phyloP scores from a whole-genome alignment of 2,329 filamentous ascomycete species.

The Ophidiomyces ophidiicola region DNA sequence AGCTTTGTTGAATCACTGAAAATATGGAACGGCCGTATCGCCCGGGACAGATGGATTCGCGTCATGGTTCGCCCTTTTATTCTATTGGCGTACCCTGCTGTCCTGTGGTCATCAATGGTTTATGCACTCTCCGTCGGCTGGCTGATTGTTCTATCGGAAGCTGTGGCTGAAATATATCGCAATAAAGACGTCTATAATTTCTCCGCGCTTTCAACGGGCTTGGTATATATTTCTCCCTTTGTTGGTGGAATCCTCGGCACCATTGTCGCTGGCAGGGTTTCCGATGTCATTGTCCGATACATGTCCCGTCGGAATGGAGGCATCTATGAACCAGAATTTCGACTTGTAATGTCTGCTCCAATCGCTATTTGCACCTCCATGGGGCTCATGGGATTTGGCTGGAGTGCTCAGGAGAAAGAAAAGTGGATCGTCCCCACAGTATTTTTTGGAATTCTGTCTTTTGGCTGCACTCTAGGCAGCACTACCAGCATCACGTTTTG shows the following conservation, averaged over 20 bases:
- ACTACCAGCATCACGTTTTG: constrained; percentile 91
- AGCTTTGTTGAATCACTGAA: constrained; percentile 63
- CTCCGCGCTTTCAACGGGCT: constrained; percentile 62
- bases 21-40: constrained; percentile 66
- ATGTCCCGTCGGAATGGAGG: constrained; percentile 83
- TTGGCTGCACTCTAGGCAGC: constrained; percentile 79
- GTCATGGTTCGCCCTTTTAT: constrained; percentile 71
- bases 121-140: constrained; percentile 85
- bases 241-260: constrained; percentile 82
- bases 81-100: constrained; percentile 72
- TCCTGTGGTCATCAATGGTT: constrained; percentile 75
- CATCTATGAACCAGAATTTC: constrained; percentile 88
- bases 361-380: constrained; percentile 66
- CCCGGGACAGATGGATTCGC: constrained; percentile 64
- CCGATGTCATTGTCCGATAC: constrained; percentile 67
- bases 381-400: constrained; percentile 93
- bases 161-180: constrained; percentile 68
- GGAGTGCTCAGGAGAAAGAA: constrained; percentile 64
- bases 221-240: constrained; percentile 85
- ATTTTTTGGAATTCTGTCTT: constrained; percentile 85
- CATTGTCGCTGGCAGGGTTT: constrained; percentile 75
- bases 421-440: constrained; percentile 84
- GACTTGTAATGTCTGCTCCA: constrained; percentile 74
- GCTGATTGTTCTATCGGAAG: constrained; percentile 90
- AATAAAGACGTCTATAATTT: constrained; percentile 63